Evolutionary conservation across 805 yeast species (phyloP), one percentile per base, ranked within the genome.

Genomic region (Geotrichum ghanense): DNA sequence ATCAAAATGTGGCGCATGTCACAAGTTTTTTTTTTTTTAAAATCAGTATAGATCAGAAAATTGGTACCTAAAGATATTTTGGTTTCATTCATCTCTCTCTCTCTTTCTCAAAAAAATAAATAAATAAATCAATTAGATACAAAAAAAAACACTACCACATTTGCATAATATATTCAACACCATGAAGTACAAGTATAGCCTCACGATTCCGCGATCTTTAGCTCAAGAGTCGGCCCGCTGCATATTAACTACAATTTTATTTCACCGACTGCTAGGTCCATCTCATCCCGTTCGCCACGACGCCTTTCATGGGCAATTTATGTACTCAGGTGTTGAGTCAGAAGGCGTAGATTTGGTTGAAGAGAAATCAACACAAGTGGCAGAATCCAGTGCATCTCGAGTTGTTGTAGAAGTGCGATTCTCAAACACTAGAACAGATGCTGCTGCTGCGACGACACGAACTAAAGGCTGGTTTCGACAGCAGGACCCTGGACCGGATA

Each of bases 191-290:
- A n/a, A n/a, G n/a, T n/a, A n/a, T n/a, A n/a, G n/a, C n/a, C n/a
- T n/a, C n/a, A n/a, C n/a, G n/a, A n/a, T n/a, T n/a, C n/a, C n/a
- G n/a, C n/a, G n/a, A 26, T 26, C 34, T 12, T n/a, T 26, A 12
- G 34, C n/a, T n/a, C 12, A 26, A n/a, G 34, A 50, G 51, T 3
- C 16, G 22, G 10, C 22, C 10, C 16, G 27, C 69, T 85, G 83
- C 1, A 62, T 81, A 22, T 59, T 84, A 46, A 78, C 84, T 68
- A 67, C 84, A 1, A 76, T 83, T 17, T 74, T 83, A 58, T 83
- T 83, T 60, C 75, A 78, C 47, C 65, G 94, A 41, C 64, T 81
- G 22, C 77, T 84, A 57, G 90, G 89, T 0, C 71, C 79, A 1
- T 25, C 23, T 12, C 21, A 21, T 20, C 14, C 44, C 12, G 22